Conservation (phyloP, 306 rosid genomes). For the Glycine tomentella region DNA sequence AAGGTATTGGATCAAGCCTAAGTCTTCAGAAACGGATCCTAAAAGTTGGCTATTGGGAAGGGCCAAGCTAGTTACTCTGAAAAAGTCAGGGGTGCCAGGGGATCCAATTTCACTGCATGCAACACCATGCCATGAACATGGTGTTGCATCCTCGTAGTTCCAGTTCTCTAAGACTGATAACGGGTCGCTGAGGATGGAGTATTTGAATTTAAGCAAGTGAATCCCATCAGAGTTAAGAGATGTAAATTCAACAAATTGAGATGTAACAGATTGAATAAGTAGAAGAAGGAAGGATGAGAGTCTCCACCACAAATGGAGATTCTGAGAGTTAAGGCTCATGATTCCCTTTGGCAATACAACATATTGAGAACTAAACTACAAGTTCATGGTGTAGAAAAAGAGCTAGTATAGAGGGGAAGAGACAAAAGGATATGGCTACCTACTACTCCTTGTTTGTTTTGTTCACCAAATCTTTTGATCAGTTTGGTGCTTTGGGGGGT, state of each 20-base stretch:
- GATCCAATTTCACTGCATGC: constrained; percentile 62
- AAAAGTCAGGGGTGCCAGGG: constrained; percentile 55
- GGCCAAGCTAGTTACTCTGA: constrained; percentile 72
- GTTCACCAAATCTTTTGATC: constrained; percentile 67
- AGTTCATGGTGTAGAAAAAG: constrained; percentile 64
- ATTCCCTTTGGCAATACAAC: constrained; percentile 44
- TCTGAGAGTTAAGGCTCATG: constrained; percentile 53
- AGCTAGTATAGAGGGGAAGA: constrained; percentile 34
- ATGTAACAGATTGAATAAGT: constrained; percentile 50
- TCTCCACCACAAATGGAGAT: constrained; percentile 55
- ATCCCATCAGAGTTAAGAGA: constrained; percentile 81
- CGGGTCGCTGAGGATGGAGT: constrained; percentile 82
- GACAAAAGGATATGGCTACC: constrained; percentile 66
- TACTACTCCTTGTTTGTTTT: constrained; percentile 60
- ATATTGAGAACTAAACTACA: constrained; percentile 49
- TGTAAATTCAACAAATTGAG: constrained; percentile 56
- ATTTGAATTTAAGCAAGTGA: constrained; percentile 76
- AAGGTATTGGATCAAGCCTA: constrained; percentile 73
- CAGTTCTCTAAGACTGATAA: constrained; percentile 66
- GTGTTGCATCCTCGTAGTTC: constrained; percentile 73
- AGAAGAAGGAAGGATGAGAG: constrained; percentile 47
- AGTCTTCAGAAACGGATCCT: constrained; percentile 73
- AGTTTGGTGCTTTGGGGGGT: constrained; percentile 2
- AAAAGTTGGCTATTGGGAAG: constrained; percentile 77
- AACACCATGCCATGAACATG: constrained; percentile 93